Percentiles rank a stretch among this genome's conserved stretches.
Evolutionary conservation across 192 early-diverging fungal genomes (phyloP).

Genomic region (Dissophora ornata): DNA sequence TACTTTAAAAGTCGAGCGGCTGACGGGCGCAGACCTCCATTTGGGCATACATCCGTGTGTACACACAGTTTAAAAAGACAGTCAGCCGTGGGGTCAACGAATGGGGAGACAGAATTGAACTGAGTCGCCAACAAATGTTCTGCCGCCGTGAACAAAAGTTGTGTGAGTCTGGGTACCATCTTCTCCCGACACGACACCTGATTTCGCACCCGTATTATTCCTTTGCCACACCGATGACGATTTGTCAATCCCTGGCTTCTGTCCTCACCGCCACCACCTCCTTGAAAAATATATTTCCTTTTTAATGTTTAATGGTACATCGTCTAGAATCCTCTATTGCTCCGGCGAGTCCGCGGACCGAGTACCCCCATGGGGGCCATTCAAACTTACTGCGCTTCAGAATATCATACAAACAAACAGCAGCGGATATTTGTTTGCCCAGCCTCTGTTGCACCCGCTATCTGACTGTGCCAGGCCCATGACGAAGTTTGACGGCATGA

Average conservation of each 20-base stretch:
- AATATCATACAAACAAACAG: no score
- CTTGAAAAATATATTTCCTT: not conserved
- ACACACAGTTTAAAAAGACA: not conserved
- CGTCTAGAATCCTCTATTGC: constrained; percentile 14
- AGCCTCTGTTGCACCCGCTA: no score
- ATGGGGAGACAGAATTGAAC: not conserved
- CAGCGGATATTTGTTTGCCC: no score
- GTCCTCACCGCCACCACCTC: not conserved
- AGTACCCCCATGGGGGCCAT: no score
- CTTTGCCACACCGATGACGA: not conserved
- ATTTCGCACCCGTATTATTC: not conserved
- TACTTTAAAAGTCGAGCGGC: constrained; percentile 6
- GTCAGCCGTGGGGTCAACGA: not conserved
- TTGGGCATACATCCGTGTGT: constrained; percentile 23
- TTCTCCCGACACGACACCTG: not conserved
- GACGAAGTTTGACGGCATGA: no score
- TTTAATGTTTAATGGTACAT: not conserved
- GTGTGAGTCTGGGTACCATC: no score
- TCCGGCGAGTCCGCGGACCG: no score
- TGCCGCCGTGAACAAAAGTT: not conserved
- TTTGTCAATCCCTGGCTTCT: not conserved
- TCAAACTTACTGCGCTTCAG: no score
- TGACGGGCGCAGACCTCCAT: not conserved
- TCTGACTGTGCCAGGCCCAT: no score
- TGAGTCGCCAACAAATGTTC: not conserved